Evolutionary conservation across 345 rosid genomes (phyloP).

Genomic region (Moricandia arvensis): DNA sequence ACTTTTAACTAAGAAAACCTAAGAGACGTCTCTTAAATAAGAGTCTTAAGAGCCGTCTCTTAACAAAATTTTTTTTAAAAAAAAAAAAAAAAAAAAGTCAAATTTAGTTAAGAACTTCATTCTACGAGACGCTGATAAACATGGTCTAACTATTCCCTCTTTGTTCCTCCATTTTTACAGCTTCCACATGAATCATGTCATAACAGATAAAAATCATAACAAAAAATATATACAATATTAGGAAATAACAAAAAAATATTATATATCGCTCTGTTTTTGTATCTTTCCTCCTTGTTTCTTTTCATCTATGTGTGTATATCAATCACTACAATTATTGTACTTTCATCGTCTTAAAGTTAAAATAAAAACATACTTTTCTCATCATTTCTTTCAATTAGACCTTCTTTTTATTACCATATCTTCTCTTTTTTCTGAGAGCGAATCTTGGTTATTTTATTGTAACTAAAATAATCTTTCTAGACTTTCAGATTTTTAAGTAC

Average conservation of each 20-base stretch:
- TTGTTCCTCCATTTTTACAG: constrained; percentile 9
- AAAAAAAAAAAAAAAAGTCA: no score
- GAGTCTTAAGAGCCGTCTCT: no score
- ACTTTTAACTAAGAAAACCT: no score
- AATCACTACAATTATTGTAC: constrained; percentile 5
- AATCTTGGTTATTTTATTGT: constrained; percentile 17
- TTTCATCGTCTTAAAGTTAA: not conserved
- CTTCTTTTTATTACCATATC: constrained; percentile 15
- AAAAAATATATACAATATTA: not conserved
- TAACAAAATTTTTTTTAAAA: no score
- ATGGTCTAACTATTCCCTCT: not conserved
- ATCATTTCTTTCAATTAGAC: not conserved
- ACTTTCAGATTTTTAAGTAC: not conserved
- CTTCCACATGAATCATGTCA: constrained; percentile 19
- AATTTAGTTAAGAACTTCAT: no score
- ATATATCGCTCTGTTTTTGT: not conserved
- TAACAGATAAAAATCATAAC: not conserved
- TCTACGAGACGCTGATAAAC: no score
- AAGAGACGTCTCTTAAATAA: no score
- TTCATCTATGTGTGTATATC: not conserved
- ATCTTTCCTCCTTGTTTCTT: constrained; percentile 15
- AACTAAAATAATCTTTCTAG: not conserved
- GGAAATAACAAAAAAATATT: not conserved
- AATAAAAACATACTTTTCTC: not conserved
- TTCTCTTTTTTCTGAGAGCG: constrained; percentile 12